Base-by-base conservation (phyloP, 768 basidiomycete genomes). In the Mrakia gelida region DNA sequence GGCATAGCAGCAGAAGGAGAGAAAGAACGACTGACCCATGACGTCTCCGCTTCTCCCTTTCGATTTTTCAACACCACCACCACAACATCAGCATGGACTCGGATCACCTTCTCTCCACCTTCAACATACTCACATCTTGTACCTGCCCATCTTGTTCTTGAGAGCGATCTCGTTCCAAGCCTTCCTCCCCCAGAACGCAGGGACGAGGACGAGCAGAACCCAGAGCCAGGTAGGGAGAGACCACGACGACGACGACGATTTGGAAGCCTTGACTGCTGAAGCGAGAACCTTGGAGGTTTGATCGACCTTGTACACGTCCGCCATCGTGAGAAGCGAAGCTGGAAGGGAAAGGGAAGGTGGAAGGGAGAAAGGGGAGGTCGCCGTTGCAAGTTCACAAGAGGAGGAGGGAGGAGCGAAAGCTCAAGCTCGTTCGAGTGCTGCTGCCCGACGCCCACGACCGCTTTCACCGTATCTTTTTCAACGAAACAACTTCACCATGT, bases 1-100 rank as follows among this genome's bases (percentile, higher is more conserved):
- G 11, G 56, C 18, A 30, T 16, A 38, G 23, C 1, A 54, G 21
- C 38, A 73, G 54, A 73, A 21, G n/a, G n/a, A n/a, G n/a, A n/a
- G n/a, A n/a, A n/a, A n/a, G 11, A 38, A 26, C 2, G 15, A 21
- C 72, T 61, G 13, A 73, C 72, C 72, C 72, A 34, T 56, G 54
- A 73, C 72, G 72, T 34, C 72, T n/a, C 34, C 72, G 28, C 72
- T 73, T 73, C 54, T 73, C 72, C n/a, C n/a, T n/a, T n/a, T n/a
- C n/a, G n/a, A n/a, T n/a, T n/a, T n/a, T n/a, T n/a, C n/a, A n/a
- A n/a, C n/a, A n/a, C n/a, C n/a, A n/a, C n/a, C n/a, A n/a, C n/a
- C n/a, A n/a, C n/a, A n/a, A n/a, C n/a, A n/a, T n/a, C n/a, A n/a
- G n/a, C n/a, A n/a, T n/a, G n/a, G n/a, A n/a, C n/a, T n/a, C n/a